phyloP scores from a whole-genome alignment of 164 flowering plant genomes.

The Magnolia kwangsiensis region DNA sequence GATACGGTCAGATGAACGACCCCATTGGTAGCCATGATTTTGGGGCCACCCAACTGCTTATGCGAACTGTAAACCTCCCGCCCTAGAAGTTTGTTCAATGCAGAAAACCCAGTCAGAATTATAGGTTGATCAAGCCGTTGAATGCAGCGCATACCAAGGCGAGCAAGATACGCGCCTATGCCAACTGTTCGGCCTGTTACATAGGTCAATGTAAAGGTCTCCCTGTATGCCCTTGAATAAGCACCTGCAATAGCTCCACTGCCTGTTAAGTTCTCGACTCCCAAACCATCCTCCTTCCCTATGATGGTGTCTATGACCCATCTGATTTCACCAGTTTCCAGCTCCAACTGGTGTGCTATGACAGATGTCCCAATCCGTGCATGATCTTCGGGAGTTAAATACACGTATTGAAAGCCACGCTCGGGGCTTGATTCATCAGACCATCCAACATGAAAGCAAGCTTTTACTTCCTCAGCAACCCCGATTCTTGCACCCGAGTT shows the following conservation, averaged over 20 bases:
- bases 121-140: conserved; percentile 99
- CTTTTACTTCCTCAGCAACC: conserved; percentile 91
- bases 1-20: conserved; percentile 96
- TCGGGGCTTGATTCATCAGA: conserved; percentile 86
- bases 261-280: conserved; percentile 90
- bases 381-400: conserved; percentile 81
- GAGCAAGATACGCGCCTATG: conserved; percentile 98
- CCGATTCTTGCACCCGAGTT: conserved; percentile 99
- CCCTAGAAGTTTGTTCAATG: conserved; percentile 93
- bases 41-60: conserved; percentile 99
- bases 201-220: conserved; percentile 92
- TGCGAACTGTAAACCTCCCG: conserved; percentile 99
- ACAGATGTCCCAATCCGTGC: conserved; percentile 63
- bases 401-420: conserved; percentile 90
- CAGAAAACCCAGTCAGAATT: conserved; percentile 94
- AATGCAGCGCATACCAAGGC: conserved; percentile 99
- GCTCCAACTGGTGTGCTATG: conserved; percentile 75
- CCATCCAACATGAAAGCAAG: conserved; percentile 95
- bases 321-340: conserved; percentile 73
- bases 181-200: conserved; percentile 99
- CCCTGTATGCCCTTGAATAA: conserved; percentile 90
- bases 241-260: conserved; percentile 99
- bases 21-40: conserved; percentile 98
- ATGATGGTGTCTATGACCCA: conserved; percentile 96
- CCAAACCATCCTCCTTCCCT: conserved; percentile 94